Evolutionary conservation across 768 basidiomycete species (phyloP).

Genomic region (Leucocoprinus sp.): DNA sequence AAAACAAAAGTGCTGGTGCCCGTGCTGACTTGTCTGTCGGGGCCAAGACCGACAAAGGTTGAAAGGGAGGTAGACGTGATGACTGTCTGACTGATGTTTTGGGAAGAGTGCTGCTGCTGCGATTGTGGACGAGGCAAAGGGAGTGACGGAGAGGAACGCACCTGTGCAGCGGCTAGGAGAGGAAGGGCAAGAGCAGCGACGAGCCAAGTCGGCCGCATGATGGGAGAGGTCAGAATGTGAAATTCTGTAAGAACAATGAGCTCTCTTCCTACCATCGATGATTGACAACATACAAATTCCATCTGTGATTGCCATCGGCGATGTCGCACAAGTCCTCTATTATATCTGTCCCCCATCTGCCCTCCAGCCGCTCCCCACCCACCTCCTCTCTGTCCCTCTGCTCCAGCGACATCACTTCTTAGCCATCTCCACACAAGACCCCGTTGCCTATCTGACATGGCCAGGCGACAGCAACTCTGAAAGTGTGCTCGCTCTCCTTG

Average conservation of each 20-base stretch:
- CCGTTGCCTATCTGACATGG: conserved; percentile 60
- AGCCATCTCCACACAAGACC: conserved; percentile 38
- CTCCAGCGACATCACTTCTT: conserved; percentile 63
- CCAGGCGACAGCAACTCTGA: conserved; percentile 35
- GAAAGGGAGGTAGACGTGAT: conserved; percentile 34
- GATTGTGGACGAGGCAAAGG: conserved; percentile 2
- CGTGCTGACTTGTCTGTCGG: conserved; percentile 34
- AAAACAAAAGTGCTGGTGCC: conserved; percentile 33
- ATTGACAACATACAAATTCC: no score
- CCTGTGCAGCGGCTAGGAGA: conserved; percentile 37
- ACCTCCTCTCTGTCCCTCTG: conserved; percentile 53
- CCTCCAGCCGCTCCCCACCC: conserved; percentile 40
- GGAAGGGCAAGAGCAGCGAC: conserved; percentile 31
- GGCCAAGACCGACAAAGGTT: conserved; percentile 27
- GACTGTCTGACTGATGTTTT: conserved; percentile 18
- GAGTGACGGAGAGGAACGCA: conserved; percentile 12
- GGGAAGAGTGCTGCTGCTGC: not conserved
- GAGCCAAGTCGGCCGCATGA: conserved; percentile 24
- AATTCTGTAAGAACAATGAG: conserved; percentile 23
- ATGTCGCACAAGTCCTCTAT: conserved; percentile 42
- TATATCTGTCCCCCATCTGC: conserved; percentile 45
- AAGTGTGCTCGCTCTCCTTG: conserved; percentile 32
- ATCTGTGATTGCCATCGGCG: conserved; percentile 30
- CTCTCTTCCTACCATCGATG: conserved; percentile 1
- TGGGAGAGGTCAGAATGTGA: conserved; percentile 16